Evolutionary conservation across 257 asterid species (phyloP), one percentile per base, ranked within the genome.

Genomic region (Salvia hispanica): DNA sequence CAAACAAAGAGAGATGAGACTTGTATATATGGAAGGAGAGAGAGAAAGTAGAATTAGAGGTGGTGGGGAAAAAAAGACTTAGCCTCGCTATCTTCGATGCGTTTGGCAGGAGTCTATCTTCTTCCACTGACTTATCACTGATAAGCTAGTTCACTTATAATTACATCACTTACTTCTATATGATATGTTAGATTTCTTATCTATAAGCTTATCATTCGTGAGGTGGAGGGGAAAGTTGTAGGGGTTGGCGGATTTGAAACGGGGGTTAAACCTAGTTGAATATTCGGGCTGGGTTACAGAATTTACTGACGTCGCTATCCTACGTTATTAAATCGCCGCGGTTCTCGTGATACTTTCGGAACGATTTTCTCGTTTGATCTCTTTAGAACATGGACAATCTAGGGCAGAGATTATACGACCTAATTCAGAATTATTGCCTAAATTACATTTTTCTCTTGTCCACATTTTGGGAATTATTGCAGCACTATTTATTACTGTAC

Each of bases 81-180:
- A 92, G 98, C 83, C 98, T 87, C 92, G 89, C 95, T 84, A 87
- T 87, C 95, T 83, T 84, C 92, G 90, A 89, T 87, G 98, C 94
- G 84, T 87, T 89, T 84, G 87, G 90, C 96, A 85, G 90, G 77
- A 69, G 86, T 78, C 84, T 80, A 92, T 80, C 78, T 25, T 25
- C 76, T 74, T 67, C 80, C 64, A 76, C 88, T 77, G 79, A 77
- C 88, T 71, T 86, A 91, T 88, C 95, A 66, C 47, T 73, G 55
- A 88, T 86, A 83, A 36, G 75, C 0, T 0, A 0, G 0, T 0
- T 0, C 0, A 0, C 75, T 8, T 81, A 80, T 87, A 14, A 25
- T 9, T 1, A 28, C 0, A 2, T 0, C 0, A 0, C 0, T 0
- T 0, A 4, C 77, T 15, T 48, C 50, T 66, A n/a, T 0, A 0